Evolutionary conservation across 345 rosid genomes (phyloP).

Genomic region (Acer saccharum): DNA sequence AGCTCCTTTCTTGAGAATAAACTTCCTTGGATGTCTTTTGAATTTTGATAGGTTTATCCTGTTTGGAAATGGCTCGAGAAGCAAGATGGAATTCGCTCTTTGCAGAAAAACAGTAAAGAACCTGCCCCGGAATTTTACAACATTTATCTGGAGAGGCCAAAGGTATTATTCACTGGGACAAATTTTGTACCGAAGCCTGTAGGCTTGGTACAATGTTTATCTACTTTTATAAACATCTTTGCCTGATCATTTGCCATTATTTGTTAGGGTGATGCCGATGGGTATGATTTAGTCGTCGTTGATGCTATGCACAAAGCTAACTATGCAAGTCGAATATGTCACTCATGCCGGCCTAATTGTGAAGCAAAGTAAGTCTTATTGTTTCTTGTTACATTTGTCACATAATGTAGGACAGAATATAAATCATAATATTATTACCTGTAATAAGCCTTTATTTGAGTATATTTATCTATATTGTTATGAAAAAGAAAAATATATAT

Average conservation of each 20-base stretch:
- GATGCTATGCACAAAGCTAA: constrained; percentile 99
- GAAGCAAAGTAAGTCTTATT: constrained; percentile 85
- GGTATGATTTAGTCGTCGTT: constrained; percentile 98
- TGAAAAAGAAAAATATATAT: neutral
- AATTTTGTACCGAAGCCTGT: constrained; percentile 18
- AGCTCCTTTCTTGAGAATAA: constrained; percentile 12
- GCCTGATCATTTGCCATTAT: constrained; percentile 27
- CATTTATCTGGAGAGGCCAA: constrained; percentile 98
- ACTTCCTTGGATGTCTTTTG: constrained; percentile 2
- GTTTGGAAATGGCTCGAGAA: constrained; percentile 99
- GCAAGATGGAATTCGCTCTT: constrained; percentile 97
- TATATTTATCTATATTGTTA: neutral
- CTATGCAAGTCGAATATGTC: constrained; percentile 99
- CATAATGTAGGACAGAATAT: neutral
- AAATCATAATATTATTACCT: neutral
- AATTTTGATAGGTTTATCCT: constrained; percentile 81
- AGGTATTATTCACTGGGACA: constrained; percentile 50
- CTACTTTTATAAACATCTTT: constrained; percentile 27
- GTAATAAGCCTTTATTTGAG: neutral
- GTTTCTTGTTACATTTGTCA: neutral
- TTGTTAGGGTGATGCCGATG: constrained; percentile 98
- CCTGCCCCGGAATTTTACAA: constrained; percentile 99
- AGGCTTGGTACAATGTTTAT: constrained; percentile 16
- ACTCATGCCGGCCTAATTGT: constrained; percentile 99
- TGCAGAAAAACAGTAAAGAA: constrained; percentile 91